Evolutionary conservation across 2,329 filamentous ascomycete genomes (phyloP).

Genomic region (Akanthomyces dipterigenus): DNA sequence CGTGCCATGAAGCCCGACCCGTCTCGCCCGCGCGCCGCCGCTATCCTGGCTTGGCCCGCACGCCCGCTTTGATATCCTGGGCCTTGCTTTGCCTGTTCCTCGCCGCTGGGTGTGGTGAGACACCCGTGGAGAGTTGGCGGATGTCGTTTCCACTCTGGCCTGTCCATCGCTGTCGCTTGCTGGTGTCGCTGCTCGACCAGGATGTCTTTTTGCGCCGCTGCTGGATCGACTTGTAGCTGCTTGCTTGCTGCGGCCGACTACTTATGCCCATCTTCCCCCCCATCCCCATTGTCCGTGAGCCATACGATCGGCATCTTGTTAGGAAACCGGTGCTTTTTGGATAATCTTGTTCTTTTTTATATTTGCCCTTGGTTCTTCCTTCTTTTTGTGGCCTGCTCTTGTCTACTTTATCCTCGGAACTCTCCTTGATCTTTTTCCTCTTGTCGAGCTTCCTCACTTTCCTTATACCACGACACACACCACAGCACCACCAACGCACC

Average conservation of each 20-base stretch:
- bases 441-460: slow-evolving; percentile 39
- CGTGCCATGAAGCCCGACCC: slow-evolving; percentile 12
- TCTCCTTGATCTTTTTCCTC: slow-evolving; percentile 24
- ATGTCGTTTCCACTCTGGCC: slow-evolving; percentile 11
- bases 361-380: slow-evolving; percentile 43
- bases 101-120: slow-evolving; percentile 7
- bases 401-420: slow-evolving; percentile 7
- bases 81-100: not conserved
- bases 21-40: slow-evolving; percentile 9
- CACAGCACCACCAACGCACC: not conserved
- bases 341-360: slow-evolving; percentile 38
- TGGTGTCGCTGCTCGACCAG: slow-evolving; percentile 7
- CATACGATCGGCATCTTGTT: slow-evolving; percentile 44
- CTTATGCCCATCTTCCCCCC: slow-evolving; percentile 43
- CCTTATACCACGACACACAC: slow-evolving; percentile 29
- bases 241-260: slow-evolving; percentile 21
- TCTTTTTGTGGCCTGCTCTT: slow-evolving; percentile 39
- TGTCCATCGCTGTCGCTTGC: slow-evolving; percentile 12
- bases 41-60: slow-evolving; percentile 6
- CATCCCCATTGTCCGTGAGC: slow-evolving; percentile 29
- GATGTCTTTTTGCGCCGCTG: slow-evolving; percentile 2
- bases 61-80: slow-evolving; percentile 10
- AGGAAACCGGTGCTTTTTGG: slow-evolving; percentile 33
- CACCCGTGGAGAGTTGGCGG: slow-evolving; percentile 8
- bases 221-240: slow-evolving; percentile 2